Evolutionary conservation across 108 stramenopile species (phyloP).

Genomic region (Aureococcus anophagefferens): DNA sequence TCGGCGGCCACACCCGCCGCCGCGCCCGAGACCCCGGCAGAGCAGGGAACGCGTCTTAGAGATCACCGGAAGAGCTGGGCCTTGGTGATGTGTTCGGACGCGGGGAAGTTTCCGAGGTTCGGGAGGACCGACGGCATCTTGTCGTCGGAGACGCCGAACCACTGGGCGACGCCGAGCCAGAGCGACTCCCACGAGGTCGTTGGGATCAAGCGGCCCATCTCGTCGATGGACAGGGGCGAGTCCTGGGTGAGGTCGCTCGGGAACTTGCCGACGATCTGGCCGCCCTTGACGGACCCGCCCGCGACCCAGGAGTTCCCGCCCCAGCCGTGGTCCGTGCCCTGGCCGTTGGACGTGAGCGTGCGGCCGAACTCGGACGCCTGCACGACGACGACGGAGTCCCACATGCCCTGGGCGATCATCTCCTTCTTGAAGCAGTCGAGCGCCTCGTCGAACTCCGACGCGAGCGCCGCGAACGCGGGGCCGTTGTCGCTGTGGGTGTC

Average conservation of each 20-base stretch:
- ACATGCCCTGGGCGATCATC: constrained; percentile 41
- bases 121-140: constrained; percentile 7
- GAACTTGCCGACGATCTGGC: too few species aligned
- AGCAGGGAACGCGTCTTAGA: too few species aligned
- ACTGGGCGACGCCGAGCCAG: constrained; percentile 44
- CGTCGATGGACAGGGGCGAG: constrained; percentile 13
- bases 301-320: too few species aligned
- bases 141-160: constrained; percentile 39
- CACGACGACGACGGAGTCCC: constrained; percentile 51
- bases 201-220: constrained; percentile 58
- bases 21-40: too few species aligned
- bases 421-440: constrained; percentile 41
- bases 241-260: too few species aligned
- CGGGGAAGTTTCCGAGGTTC: constrained; percentile 9
- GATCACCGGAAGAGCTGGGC: too few species aligned
- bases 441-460: constrained; percentile 42
- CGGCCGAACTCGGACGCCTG: constrained; percentile 56
- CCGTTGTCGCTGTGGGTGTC: constrained; percentile 44
- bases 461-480: constrained; percentile 17
- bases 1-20: too few species aligned
- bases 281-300: too few species aligned
- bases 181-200: constrained; percentile 55
- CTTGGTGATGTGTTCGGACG: too few species aligned
- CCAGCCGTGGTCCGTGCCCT: constrained; percentile 53
- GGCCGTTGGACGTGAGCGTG: constrained; percentile 48